Percentiles rank a stretch among this genome's conserved stretches.
phyloP scores from a whole-genome alignment of 148 eudicot genomes.

The Polygonum aviculare region DNA sequence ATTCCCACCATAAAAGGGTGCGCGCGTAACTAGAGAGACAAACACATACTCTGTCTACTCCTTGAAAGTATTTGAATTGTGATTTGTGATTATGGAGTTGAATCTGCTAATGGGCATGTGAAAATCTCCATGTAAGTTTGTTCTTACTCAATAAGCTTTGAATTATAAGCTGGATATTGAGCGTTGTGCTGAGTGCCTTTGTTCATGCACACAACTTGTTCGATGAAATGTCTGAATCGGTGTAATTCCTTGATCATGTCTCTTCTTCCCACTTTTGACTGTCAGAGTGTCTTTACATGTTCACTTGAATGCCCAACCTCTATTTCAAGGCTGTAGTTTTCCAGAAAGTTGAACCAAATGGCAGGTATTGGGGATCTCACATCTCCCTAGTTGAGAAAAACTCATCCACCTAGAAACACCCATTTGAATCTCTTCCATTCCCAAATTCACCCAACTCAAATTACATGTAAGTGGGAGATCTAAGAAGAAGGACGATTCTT shows the following conservation, averaged over 20 bases:
- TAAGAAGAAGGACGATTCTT: no score
- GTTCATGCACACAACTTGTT: slow-evolving; percentile 24
- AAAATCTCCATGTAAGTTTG: neutral
- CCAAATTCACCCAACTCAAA: slow-evolving; percentile 24
- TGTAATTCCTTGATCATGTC: neutral
- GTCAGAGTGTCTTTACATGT: neutral
- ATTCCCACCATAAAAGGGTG: neutral
- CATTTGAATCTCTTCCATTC: slow-evolving; percentile 14
- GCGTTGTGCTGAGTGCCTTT: neutral
- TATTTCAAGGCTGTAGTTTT: neutral
- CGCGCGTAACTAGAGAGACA: neutral
- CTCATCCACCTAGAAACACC: slow-evolving; percentile 8
- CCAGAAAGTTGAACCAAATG: slow-evolving; percentile 13
- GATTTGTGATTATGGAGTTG: neutral
- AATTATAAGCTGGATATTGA: neutral
- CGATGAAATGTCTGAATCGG: slow-evolving; percentile 17
- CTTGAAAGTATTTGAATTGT: neutral
- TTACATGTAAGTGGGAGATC: slow-evolving; percentile 23
- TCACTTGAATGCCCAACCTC: neutral
- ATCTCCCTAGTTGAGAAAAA: slow-evolving; percentile 3
- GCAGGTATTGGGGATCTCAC: slow-evolving; percentile 25
- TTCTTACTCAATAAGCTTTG: neutral
- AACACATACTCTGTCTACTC: neutral
- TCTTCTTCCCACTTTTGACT: neutral
- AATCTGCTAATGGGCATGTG: neutral